Conservation (phyloP, 768 basidiomycete species). For the Amanita pallidorosea region DNA sequence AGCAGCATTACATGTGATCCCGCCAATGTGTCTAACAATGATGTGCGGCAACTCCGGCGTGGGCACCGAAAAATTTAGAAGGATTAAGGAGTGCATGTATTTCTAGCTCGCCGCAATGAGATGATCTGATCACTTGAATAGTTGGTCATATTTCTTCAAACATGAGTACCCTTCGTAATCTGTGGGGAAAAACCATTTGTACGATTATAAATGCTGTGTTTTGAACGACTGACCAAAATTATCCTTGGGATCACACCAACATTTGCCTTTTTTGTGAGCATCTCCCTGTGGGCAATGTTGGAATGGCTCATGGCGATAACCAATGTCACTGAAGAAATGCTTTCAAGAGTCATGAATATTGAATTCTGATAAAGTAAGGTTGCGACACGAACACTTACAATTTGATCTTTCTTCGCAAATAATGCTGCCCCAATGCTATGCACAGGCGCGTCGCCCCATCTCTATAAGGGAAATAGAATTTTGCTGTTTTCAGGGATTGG, state of each 20-base stretch:
- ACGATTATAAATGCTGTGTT: conserved; percentile 1
- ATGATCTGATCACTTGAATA: conserved; percentile 30
- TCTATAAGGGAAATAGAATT: conserved; percentile 24
- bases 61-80: background rate
- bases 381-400: conserved; percentile 24
- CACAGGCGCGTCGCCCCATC: conserved; percentile 91
- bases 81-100: background rate
- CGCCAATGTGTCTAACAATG: background rate
- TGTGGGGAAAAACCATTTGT: conserved; percentile 13
- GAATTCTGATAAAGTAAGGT: background rate
- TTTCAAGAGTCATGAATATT: conserved; percentile 9
- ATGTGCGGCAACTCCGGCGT: background rate
- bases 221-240: conserved; percentile 51
- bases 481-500: background rate
- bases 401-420: conserved; percentile 79
- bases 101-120: background rate
- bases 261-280: conserved; percentile 68
- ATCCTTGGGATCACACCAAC: conserved; percentile 70
- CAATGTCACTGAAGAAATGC: conserved; percentile 94
- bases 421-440: conserved; percentile 88
- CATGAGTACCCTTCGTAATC: conserved; percentile 89
- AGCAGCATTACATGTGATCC: background rate
- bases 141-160: conserved; percentile 58
- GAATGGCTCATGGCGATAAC: conserved; percentile 89
- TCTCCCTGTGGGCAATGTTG: conserved; percentile 82